Conservation (phyloP, 495 filamentous ascomycete species). For the Neurospora terricola region DNA sequence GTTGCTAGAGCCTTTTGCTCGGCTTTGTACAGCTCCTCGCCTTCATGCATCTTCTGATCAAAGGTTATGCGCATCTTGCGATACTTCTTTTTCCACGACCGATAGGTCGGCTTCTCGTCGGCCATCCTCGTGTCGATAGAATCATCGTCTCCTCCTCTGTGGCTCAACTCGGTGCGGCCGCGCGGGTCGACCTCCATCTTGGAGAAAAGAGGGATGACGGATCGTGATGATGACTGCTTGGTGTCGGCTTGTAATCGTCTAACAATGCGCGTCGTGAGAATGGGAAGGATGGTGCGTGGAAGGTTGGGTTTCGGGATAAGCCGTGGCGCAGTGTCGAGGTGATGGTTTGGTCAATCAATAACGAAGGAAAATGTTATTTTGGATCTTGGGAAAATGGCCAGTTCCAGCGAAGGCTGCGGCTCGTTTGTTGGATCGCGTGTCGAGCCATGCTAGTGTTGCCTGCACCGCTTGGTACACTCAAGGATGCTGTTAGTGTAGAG, state of each 20-base stretch:
- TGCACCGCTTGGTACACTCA: not conserved
- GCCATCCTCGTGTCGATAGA: conserved; percentile 23
- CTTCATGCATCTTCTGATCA: conserved; percentile 70
- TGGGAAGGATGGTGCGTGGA: not conserved
- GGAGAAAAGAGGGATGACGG: not conserved
- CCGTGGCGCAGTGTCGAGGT: not conserved
- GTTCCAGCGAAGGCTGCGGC: not conserved
- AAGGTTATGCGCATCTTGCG: conserved; percentile 83
- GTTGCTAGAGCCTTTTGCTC: conserved; percentile 69
- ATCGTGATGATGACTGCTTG: not conserved
- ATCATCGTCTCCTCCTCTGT: conserved; percentile 24
- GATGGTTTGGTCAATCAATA: not conserved
- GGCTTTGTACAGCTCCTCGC: conserved; percentile 63
- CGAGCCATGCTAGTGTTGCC: not conserved
- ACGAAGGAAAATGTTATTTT: not conserved
- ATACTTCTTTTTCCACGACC: conserved; percentile 77
- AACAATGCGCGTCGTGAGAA: not conserved
- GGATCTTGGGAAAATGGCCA: not conserved
- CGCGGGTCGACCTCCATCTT: conserved; percentile 21
- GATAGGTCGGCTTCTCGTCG: conserved; percentile 30
- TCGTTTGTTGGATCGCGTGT: not conserved
- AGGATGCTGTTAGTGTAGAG: not conserved
- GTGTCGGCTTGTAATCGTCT: not conserved
- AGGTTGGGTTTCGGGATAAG: not conserved
- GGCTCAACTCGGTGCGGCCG: conserved; percentile 9